Conservation (phyloP, 2,329 filamentous ascomycete species). For the Hypoxylon sp. region DNA sequence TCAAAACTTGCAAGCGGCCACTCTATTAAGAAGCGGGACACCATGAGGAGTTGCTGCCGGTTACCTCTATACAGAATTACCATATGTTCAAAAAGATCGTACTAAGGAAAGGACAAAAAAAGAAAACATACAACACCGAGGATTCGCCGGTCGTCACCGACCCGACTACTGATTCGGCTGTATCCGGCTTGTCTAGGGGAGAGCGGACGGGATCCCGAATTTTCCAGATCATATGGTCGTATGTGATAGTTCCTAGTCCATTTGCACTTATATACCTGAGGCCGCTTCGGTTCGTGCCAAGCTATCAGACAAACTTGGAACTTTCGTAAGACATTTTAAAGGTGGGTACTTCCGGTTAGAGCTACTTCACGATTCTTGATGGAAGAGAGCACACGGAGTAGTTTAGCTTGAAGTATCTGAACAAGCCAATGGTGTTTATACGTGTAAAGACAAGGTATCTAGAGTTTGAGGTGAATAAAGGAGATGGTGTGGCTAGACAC, state of each 20-base stretch:
- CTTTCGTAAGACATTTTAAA: not conserved
- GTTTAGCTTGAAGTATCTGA: not conserved
- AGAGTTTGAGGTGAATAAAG: not conserved
- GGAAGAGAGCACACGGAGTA: not conserved
- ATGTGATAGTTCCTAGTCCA: not conserved
- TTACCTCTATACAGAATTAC: not conserved
- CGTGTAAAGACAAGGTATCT: not conserved
- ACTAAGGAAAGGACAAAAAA: not conserved
- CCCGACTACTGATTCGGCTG: slow-evolving; percentile 7
- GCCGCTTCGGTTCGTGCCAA: not conserved
- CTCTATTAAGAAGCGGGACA: not conserved
- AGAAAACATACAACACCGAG: slow-evolving; percentile 31
- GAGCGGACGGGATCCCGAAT: slow-evolving; percentile 33
- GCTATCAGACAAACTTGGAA: not conserved
- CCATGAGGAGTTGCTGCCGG: not conserved
- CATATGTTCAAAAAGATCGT: not conserved
- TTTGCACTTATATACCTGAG: not conserved
- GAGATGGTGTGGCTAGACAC: not conserved
- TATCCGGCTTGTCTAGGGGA: slow-evolving; percentile 26
- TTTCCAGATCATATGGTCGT: slow-evolving; percentile 28
- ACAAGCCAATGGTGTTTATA: not conserved
- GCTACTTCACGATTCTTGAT: not conserved
- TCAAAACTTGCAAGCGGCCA: not conserved
- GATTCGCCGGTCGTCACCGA: slow-evolving; percentile 28
- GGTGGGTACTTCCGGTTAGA: not conserved